Evolutionary conservation across 331 rosid genomes (phyloP).

Genomic region (Telfairia occidentalis): DNA sequence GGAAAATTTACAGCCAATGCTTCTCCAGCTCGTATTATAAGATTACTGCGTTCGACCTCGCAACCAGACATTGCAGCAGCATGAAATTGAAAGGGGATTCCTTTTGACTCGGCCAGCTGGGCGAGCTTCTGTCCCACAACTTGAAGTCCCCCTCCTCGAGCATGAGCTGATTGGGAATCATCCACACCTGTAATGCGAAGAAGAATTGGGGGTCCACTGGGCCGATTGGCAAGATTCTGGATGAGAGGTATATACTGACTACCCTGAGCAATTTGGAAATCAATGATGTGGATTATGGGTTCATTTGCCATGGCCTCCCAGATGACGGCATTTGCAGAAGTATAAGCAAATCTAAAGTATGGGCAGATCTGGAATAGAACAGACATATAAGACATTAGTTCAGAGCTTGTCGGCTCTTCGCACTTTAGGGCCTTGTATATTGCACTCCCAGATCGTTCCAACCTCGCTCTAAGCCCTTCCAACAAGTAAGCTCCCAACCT

Average conservation of each 20-base stretch:
- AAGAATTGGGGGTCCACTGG: slow-evolving; percentile 41
- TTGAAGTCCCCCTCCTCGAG: slow-evolving; percentile 95
- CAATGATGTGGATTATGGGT: slow-evolving; percentile 65
- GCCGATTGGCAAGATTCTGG: slow-evolving; percentile 40
- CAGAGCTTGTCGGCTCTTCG: slow-evolving; percentile 61
- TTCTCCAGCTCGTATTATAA: slow-evolving; percentile 42
- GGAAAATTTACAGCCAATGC: slow-evolving; percentile 79
- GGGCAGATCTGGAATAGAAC: slow-evolving; percentile 54
- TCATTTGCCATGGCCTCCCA: slow-evolving; percentile 58
- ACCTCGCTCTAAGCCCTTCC: slow-evolving; percentile 86
- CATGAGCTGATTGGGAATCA: slow-evolving; percentile 70
- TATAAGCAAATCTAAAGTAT: slow-evolving; percentile 65
- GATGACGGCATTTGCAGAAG: slow-evolving; percentile 56
- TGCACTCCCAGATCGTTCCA: slow-evolving; percentile 67
- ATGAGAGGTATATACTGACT: slow-evolving; percentile 62
- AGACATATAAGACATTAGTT: slow-evolving; percentile 72
- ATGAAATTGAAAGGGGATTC: slow-evolving; percentile 66
- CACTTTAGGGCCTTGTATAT: slow-evolving; percentile 74
- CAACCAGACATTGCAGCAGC: slow-evolving; percentile 65
- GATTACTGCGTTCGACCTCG: slow-evolving; percentile 39
- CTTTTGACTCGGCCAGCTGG: slow-evolving; percentile 25
- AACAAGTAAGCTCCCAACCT: slow-evolving; percentile 88
- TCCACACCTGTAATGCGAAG: slow-evolving; percentile 69
- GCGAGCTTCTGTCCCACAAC: slow-evolving; percentile 46
- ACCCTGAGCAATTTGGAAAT: slow-evolving; percentile 95